A percentile compares a stretch with the other conserved stretches of the same genome.
phyloP scores from a whole-genome alignment of 306 rosid genomes.

The Cucurbita ficifolia region DNA sequence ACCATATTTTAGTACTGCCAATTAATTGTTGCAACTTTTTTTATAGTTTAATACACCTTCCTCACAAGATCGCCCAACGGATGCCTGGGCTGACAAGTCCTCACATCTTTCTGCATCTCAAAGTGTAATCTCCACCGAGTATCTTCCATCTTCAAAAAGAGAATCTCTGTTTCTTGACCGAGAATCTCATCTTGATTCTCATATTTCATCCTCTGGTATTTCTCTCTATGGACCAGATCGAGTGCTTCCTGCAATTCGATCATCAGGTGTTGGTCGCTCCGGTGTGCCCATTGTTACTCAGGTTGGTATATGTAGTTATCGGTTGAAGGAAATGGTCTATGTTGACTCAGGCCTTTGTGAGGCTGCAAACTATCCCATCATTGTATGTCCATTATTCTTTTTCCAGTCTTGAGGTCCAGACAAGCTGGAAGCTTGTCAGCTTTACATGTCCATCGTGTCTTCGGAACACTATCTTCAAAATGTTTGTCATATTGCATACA shows the following conservation, averaged over 20 bases:
- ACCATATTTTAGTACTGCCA: not conserved
- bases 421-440: not conserved
- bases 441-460: not conserved
- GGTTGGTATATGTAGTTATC: constrained; percentile 25
- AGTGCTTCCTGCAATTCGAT: constrained; percentile 49
- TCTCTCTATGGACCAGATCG: constrained; percentile 63
- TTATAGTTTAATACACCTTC: constrained; percentile 35
- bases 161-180: constrained; percentile 57
- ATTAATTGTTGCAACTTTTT: constrained; percentile 3
- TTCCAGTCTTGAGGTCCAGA: not conserved
- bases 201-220: constrained; percentile 46
- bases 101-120: constrained; percentile 46
- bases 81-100: constrained; percentile 55
- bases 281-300: constrained; percentile 78
- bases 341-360: not conserved
- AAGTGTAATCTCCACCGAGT: constrained; percentile 30
- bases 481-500: not conserved
- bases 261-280: constrained; percentile 55
- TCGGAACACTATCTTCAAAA: not conserved
- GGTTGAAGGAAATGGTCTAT: not conserved
- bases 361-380: not conserved
- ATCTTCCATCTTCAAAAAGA: constrained; percentile 41
- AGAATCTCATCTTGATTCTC: constrained; percentile 60
- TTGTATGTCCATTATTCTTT: not conserved
- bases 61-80: constrained; percentile 60